Evolutionary conservation across 306 rosid species (phyloP).

Genomic region (Acacia melanoxylon): DNA sequence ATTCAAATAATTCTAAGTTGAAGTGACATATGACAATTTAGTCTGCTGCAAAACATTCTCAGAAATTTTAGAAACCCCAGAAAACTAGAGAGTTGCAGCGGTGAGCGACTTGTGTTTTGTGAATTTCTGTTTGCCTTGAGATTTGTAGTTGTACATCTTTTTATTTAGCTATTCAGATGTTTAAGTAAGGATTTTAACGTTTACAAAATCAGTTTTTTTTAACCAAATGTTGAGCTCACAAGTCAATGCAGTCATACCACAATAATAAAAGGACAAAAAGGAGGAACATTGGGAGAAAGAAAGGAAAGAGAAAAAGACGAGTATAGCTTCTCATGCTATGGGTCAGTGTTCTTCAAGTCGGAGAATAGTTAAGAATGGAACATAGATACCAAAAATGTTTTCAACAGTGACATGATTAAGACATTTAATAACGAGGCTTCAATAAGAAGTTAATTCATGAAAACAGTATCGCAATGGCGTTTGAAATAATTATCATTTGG

Average conservation of each 20-base stretch:
- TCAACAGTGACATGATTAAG: neutral
- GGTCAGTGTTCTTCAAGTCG: neutral
- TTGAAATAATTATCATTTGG: neutral
- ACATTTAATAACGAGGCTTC: too few species aligned
- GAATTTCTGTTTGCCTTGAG: too few species aligned
- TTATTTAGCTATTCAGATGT: too few species aligned
- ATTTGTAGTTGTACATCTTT: too few species aligned
- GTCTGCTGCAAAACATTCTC: neutral
- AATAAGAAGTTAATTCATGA: too few species aligned
- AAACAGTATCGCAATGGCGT: neutral
- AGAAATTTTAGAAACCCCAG: neutral
- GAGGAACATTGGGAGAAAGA: neutral
- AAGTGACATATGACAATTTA: neutral
- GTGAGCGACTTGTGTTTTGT: too few species aligned
- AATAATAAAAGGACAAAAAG: neutral
- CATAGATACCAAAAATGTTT: neutral
- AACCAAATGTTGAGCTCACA: too few species aligned
- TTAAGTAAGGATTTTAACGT: too few species aligned
- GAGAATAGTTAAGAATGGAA: neutral
- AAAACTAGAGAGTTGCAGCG: too few species aligned
- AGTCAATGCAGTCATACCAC: too few species aligned
- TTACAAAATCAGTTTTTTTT: too few species aligned
- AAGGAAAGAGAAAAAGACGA: neutral
- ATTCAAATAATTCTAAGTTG: conserved; percentile 2
- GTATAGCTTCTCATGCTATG: neutral